A percentile compares a stretch with the other conserved stretches of the same genome.
These are phyloP conservation scores for Pseudocercospora macadamiae DNA, from an alignment of 2,329 filamentous ascomycete genomes.

Conservation along the genomic window DNA sequence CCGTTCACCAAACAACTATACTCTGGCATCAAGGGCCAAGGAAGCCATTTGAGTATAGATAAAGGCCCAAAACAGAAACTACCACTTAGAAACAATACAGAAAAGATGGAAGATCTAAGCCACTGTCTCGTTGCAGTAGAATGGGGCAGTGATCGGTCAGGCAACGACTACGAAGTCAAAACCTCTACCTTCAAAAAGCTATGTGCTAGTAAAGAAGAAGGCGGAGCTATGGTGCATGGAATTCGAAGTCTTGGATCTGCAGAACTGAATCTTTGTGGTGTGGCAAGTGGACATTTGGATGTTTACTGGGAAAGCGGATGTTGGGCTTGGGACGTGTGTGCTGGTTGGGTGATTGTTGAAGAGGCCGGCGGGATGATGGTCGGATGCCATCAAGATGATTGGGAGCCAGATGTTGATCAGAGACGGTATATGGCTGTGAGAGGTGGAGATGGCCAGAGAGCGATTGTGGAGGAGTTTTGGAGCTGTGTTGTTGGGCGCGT, in stretches of 20 bases:
- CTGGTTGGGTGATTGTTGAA: conserved; percentile 74
- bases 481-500: conserved; percentile 48
- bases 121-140: conserved; percentile 70
- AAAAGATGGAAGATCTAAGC: conserved; percentile 63
- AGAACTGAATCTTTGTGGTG: conserved; percentile 73
- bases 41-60: conserved; percentile 56
- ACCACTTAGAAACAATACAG: conserved; percentile 52
- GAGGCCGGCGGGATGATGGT: conserved; percentile 76
- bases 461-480: conserved; percentile 55
- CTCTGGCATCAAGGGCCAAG: conserved; percentile 68
- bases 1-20: conserved; percentile 72
- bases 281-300: conserved; percentile 72
- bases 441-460: conserved; percentile 48
- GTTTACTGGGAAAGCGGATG: conserved; percentile 82
- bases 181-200: conserved; percentile 63
- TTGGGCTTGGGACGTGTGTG: conserved; percentile 85
- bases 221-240: conserved; percentile 76
- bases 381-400: conserved; percentile 72
- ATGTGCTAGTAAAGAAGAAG: conserved; percentile 57
- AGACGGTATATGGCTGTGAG: conserved; percentile 58
- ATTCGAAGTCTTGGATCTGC: conserved; percentile 72
- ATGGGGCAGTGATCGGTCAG: conserved; percentile 69
- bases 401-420: conserved; percentile 62
- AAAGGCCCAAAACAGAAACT: conserved; percentile 33
- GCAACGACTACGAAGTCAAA: conserved; percentile 72